phyloP scores from a whole-genome alignment of 2,329 filamentous ascomycete species.

The Nemania sp. region DNA sequence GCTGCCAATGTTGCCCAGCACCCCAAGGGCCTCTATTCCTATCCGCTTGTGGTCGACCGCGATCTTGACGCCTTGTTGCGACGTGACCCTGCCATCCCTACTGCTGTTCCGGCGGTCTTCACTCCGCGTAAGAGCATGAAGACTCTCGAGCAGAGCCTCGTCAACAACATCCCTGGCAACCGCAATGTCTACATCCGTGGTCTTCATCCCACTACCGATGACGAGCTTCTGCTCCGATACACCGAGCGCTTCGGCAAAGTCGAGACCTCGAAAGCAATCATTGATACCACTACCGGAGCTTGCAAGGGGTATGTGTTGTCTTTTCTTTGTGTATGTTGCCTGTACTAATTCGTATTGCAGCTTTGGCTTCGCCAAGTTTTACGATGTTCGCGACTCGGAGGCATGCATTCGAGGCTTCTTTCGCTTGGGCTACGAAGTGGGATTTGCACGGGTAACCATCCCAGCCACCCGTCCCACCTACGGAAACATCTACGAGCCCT shows the following conservation, averaged over 20 bases:
- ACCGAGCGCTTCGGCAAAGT: slow-evolving; percentile 91
- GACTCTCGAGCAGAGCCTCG: slow-evolving; percentile 91
- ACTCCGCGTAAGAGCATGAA: slow-evolving; percentile 87
- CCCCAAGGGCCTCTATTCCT: slow-evolving; percentile 56
- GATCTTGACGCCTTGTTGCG: slow-evolving; percentile 74
- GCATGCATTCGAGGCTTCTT: slow-evolving; percentile 97
- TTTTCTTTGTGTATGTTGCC: slow-evolving; percentile 2
- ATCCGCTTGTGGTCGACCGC: slow-evolving; percentile 57
- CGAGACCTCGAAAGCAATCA: slow-evolving; percentile 98
- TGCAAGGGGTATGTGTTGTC: slow-evolving; percentile 85
- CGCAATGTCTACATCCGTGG: slow-evolving; percentile 99
- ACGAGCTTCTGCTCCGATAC: slow-evolving; percentile 86
- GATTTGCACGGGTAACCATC: slow-evolving; percentile 84
- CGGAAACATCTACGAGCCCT: slow-evolving; percentile 26
- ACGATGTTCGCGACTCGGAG: slow-evolving; percentile 87
- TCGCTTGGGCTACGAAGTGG: slow-evolving; percentile 94
- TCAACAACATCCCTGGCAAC: slow-evolving; percentile 91
- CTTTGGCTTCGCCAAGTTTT: slow-evolving; percentile 98
- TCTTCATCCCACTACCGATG: slow-evolving; percentile 93
- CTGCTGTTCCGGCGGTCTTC: slow-evolving; percentile 89
- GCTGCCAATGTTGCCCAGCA: slow-evolving; percentile 49
- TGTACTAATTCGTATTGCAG: slow-evolving; percentile 62
- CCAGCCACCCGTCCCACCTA: slow-evolving; percentile 22
- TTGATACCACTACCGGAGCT: slow-evolving; percentile 89
- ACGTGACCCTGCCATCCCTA: slow-evolving; percentile 85